phyloP scores from a whole-genome alignment of 2,329 filamentous ascomycete species.

The Pseudogymnoascus sp. region DNA sequence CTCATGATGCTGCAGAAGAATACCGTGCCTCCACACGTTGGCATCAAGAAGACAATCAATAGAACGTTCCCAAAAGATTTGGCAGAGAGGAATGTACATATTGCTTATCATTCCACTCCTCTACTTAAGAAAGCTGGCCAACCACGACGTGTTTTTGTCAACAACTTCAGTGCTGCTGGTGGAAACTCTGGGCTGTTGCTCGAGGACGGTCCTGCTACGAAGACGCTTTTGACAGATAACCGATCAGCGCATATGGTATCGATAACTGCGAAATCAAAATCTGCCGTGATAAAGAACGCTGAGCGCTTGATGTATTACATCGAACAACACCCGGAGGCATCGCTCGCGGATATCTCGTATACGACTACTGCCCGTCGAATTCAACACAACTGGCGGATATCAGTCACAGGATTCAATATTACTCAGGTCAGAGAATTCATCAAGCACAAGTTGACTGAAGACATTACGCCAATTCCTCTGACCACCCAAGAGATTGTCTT shows the following conservation, averaged over 20 bases:
- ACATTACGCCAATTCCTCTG: slow-evolving; percentile 34
- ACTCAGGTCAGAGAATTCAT: slow-evolving; percentile 42
- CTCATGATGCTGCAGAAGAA: slow-evolving; percentile 28
- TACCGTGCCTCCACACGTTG: slow-evolving; percentile 26
- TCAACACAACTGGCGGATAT: slow-evolving; percentile 52
- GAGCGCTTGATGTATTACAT: slow-evolving; percentile 13
- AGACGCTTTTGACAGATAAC: slow-evolving; percentile 32
- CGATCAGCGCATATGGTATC: slow-evolving; percentile 38
- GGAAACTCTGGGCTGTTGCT: slow-evolving; percentile 28
- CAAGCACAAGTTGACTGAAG: slow-evolving; percentile 39
- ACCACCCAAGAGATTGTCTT: slow-evolving; percentile 25
- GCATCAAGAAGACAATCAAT: slow-evolving; percentile 31
- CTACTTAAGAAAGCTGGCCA: slow-evolving; percentile 27
- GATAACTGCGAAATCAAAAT: slow-evolving; percentile 39
- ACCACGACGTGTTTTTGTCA: slow-evolving; percentile 35
- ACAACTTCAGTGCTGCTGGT: slow-evolving; percentile 43
- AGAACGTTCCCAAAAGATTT: slow-evolving; percentile 28
- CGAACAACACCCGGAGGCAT: slow-evolving; percentile 11
- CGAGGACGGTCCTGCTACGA: slow-evolving; percentile 28
- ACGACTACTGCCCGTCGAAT: slow-evolving; percentile 41
- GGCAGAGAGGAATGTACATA: slow-evolving; percentile 31
- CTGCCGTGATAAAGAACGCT: slow-evolving; percentile 11
- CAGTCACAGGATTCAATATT: slow-evolving; percentile 37
- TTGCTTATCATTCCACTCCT: slow-evolving; percentile 25
- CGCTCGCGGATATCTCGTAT: slow-evolving; percentile 25